Conservation (phyloP, 176 grass and related monocot genomes). For the Otatea glauca region DNA sequence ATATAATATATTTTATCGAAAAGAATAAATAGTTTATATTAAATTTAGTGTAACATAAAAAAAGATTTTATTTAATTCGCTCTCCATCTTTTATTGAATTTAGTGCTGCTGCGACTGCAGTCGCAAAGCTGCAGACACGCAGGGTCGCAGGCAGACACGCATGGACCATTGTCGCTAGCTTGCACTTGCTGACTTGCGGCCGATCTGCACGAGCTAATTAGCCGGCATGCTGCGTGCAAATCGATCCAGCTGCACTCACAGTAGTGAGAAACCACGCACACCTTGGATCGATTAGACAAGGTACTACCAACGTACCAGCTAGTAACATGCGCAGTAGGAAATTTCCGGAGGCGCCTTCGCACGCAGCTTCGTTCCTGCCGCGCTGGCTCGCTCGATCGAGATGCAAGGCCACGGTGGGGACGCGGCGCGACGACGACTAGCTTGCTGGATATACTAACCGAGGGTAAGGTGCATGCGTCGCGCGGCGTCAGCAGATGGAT, state of each 20-base stretch:
- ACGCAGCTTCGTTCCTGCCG: conserved; percentile 41
- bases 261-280: conserved; percentile 49
- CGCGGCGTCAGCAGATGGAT: conserved; percentile 30
- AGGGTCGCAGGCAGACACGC: not conserved
- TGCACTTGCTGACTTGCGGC: not conserved
- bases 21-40: no score
- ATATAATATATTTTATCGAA: no score
- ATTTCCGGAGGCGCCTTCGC: conserved; percentile 8
- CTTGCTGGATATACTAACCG: not conserved
- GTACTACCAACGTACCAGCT: conserved; percentile 3
- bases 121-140: not conserved
- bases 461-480: not conserved
- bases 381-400: not conserved
- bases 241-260: not conserved
- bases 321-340: conserved; percentile 9
- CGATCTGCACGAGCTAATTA: not conserved
- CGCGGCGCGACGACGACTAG: conserved; percentile 17
- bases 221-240: not conserved
- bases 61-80: not conserved
- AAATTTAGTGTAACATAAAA: no score
- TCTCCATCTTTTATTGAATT: no score
- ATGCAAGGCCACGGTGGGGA: not conserved
- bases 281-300: not conserved
- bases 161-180: not conserved
- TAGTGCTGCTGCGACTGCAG: not conserved